Evolutionary conservation across 2,329 filamentous ascomycete genomes (phyloP), one percentile per base, ranked within the genome.

Genomic region (Arachnomyces sp.): DNA sequence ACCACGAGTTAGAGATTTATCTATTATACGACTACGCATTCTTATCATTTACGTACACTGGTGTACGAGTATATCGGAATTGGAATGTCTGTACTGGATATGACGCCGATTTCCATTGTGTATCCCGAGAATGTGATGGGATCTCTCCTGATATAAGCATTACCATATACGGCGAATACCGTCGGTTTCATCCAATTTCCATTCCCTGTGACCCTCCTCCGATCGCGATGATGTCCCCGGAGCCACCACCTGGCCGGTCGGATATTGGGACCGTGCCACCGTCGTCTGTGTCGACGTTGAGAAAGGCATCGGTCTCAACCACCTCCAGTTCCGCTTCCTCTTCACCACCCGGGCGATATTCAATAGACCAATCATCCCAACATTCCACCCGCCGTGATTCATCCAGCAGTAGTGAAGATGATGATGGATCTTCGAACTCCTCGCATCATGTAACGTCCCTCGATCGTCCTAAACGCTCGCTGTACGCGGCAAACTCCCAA

Each of bases 381-480:
- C 56, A 55, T 49, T 52, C 54, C 48, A 50, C 44, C 42, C 63
- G 63, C 31, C 61, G 65, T 35, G 59, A 54, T 45, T 68, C 66
- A 32, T 68, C 67, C 44, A 66, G 62, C 46, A 70, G 67, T 53
- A 25, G 21, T 25, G 21, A 25, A 25, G 21, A 9, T 5, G 21
- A 25, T 25, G 64, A 69, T 58, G 61, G 66, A 42, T 72, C 69
- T 7, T 61, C 60, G 4, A 55, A 57, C 18, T 62, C 61, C 9
- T 71, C 67, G 34, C 65, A 64, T 51, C 58, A 25, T 25, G 21
- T 67, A 43, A 67, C 65, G 21, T 58, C 65, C 28, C 60, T 66
- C 41, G 68, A 64, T 29, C 60, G 61, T 11, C 55, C 59, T 25
- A 66, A 66, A 43, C 56, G 59, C 28, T 57, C 62, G 33, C 53